Percentiles rank a stretch among this genome's conserved stretches.
phyloP scores from a whole-genome alignment of 805 yeast species.

The Dipodascopsis uninucleata region DNA sequence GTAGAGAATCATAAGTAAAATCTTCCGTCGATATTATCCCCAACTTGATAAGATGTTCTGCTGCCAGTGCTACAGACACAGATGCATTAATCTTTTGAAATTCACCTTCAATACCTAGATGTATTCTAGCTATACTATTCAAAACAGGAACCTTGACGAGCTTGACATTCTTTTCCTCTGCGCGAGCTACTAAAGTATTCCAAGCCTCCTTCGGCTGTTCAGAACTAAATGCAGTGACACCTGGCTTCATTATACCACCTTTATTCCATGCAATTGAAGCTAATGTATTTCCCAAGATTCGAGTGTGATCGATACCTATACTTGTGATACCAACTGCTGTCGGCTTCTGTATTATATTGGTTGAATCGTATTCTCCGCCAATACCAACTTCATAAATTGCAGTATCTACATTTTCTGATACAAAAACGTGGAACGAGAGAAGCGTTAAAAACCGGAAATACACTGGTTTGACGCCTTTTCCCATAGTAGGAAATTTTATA shows the following conservation, averaged over 20 bases:
- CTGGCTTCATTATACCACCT: slow-evolving; percentile 80
- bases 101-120: slow-evolving; percentile 73
- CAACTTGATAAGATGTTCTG: slow-evolving; percentile 52
- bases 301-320: slow-evolving; percentile 87
- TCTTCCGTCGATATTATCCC: not conserved
- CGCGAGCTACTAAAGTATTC: slow-evolving; percentile 54
- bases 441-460: slow-evolving; percentile 89
- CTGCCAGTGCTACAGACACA: slow-evolving; percentile 69
- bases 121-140: slow-evolving; percentile 36
- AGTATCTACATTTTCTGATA: slow-evolving; percentile 84
- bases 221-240: slow-evolving; percentile 64
- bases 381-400: slow-evolving; percentile 98
- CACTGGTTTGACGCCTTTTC: slow-evolving; percentile 74
- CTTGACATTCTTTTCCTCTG: slow-evolving; percentile 56
- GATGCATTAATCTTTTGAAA: slow-evolving; percentile 87
- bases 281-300: slow-evolving; percentile 80
- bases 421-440: slow-evolving; percentile 83
- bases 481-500: slow-evolving; percentile 66
- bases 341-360: slow-evolving; percentile 78
- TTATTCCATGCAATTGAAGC: slow-evolving; percentile 95
- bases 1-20: slow-evolving; percentile 20
- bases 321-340: slow-evolving; percentile 81
- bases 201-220: slow-evolving; percentile 51
- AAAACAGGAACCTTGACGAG: slow-evolving; percentile 37
- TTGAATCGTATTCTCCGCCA: slow-evolving; percentile 97